These are phyloP conservation scores for Geranium incanum DNA, from an alignment of 441 rosid species.

Conservation along the genomic window DNA sequence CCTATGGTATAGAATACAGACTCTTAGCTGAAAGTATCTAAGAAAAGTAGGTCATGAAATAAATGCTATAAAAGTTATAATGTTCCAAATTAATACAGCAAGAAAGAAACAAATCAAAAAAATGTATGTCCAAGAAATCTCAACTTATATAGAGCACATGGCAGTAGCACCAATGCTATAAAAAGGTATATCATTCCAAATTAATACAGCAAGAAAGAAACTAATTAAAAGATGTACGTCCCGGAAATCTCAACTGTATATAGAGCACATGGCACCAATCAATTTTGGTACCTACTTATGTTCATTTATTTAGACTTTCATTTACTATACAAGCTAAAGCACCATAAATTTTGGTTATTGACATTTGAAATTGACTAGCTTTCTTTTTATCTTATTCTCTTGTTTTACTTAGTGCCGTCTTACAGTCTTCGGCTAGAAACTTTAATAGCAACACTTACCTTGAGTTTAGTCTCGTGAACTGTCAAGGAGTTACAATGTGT, in stretches of 20 bases:
- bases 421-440: not conserved
- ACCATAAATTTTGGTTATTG: not conserved
- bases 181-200: not conserved
- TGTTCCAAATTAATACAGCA: too few species aligned
- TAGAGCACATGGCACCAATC: not conserved
- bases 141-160: too few species aligned
- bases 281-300: not conserved
- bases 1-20: not conserved
- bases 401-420: not conserved
- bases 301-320: not conserved
- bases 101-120: too few species aligned
- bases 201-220: not conserved
- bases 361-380: not conserved
- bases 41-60: not conserved
- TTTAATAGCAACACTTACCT: constrained; percentile 41
- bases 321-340: not conserved
- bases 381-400: not conserved
- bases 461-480: constrained; percentile 91
- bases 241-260: not conserved
- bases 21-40: not conserved
- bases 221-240: not conserved
- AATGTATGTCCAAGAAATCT: too few species aligned
- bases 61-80: too few species aligned
- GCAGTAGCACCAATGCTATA: not conserved
- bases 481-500: constrained; percentile 64